Base-by-base conservation (phyloP, 768 basidiomycete species). In the Boletus tomentosulus region DNA sequence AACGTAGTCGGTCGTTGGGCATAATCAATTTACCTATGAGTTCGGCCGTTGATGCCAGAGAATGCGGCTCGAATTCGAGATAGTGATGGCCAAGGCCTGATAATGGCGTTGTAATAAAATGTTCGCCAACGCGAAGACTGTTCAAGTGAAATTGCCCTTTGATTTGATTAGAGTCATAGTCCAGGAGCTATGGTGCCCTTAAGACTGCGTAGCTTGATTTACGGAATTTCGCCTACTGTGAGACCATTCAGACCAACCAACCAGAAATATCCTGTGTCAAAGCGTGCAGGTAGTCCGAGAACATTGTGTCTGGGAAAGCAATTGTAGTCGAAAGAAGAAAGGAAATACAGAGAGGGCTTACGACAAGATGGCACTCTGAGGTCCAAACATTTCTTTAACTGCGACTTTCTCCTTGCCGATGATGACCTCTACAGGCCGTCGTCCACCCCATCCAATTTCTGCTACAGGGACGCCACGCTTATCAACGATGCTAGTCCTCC, bases 181-280 rank as follows among this genome's bases (percentile, higher is more conserved):
- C 80, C 52, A 78, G 71, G 11, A 84, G 70, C 83, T 84, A 53
- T 38, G 24, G 22, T 31, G 16, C 43, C 7, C 16, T 55, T 53
- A 49, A 56, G 55, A 33, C 10, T 51, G 41, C 48, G 24, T 46
- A 38, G 54, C n/a, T 34, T n/a, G 24, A 50, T 6, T n/a, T 13
- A 22, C 48, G 37, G 44, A 37, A 12, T 46, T 47, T 39, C n/a
- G 64, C 77, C 41, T 64, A 84, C 82, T 22, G 73, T 76, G 10
- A 85, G 69, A 25, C 78, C 77, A 50, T 80, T 71, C 0, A 77
- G 68, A n/a, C 79, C 80, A 12, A 81, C 82, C 42, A 75, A 75
- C 83, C 83, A 85, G 35, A 83, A 71, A 55, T 76, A 81, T 58
- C 83, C 78, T 2, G 81, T 76, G 56, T 84, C 80, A 56, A 84